Base-by-base conservation (phyloP, 1,284 basidiomycete species). In the Fomitiporia mediterranea region DNA sequence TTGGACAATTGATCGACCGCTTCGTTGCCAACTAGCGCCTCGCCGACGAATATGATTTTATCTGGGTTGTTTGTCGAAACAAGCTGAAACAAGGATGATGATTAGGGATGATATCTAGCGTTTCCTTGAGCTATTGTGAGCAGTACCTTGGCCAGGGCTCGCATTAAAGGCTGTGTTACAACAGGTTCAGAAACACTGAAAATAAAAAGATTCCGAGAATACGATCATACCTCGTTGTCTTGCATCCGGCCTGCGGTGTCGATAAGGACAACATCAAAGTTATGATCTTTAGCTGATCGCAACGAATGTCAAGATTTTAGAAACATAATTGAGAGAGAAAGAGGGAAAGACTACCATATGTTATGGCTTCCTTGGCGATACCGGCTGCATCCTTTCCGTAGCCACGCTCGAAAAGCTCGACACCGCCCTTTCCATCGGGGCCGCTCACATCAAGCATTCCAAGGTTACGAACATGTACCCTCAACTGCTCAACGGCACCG, bases 181-280 rank as follows among this genome's bases (percentile, higher is more conserved):
- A 30, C 30, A 44, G 34, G 15, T 57, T 57, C 37, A 30, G 25
- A 23, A 43, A 49, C 25, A 32, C 48, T 40, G 38, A 53, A 39
- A 43, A 51, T 27, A 51, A 3, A 34, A 19, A 30, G 34, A 35
- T 47, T n/a, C 25, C 34, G 15, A 15, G 9, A 13, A 3, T n/a
- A 50, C 35, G 39, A 44, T 55, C 77, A 34, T 65, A 89, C 88
- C 80, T 98, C 94, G 67, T 98, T 98, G 71, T 98, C 94, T 70
- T 98, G 95, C 95, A 98, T 97, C 55, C 94, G 81, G 1, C 94
- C 95, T n/a, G 95, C 95, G 1, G 95, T 98, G 70, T 98, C 94
- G 65, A 98, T 91, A 39, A 98, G 76, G 5, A 98, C 94, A 19
- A 97, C 93, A 67, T 98, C 94, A 67, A 95, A 97, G 59, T 84